Evolutionary conservation across 176 grass and related monocot genomes (phyloP).

Genomic region (Zea mays): DNA sequence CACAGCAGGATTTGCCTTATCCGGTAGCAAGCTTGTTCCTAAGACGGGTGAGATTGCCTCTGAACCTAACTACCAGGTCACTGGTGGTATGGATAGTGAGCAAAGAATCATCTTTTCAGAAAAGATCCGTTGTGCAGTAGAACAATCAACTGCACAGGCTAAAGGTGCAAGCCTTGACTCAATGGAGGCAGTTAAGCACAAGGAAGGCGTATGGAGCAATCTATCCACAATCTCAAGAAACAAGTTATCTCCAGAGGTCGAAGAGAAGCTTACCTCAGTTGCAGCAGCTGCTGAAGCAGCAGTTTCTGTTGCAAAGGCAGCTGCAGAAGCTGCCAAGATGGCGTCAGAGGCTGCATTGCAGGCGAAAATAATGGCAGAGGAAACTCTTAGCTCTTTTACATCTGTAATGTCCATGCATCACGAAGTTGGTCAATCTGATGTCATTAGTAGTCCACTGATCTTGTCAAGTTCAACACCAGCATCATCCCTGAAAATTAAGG

Average conservation of each 20-base stretch:
- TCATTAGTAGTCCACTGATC: conserved; percentile 19
- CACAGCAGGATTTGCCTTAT: conserved; percentile 47
- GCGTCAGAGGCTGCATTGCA: conserved; percentile 78
- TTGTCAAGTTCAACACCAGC: conserved; percentile 36
- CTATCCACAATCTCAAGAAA: conserved; percentile 50
- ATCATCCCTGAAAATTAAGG: conserved; percentile 56
- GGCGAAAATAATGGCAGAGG: conserved; percentile 94
- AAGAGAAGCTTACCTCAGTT: conserved; percentile 82
- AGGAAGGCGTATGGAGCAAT: conserved; percentile 75
- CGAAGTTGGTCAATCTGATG: conserved; percentile 38
- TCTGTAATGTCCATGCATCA: conserved; percentile 29
- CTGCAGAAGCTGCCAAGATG: conserved; percentile 92
- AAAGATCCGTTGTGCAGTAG: conserved; percentile 58
- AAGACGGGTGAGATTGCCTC: conserved; percentile 49
- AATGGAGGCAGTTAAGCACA: conserved; percentile 58
- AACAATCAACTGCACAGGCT: conserved; percentile 68
- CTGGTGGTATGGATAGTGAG: conserved; percentile 39
- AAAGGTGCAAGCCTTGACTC: conserved; percentile 62
- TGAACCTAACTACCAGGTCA: conserved; percentile 50
- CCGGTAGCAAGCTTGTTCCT: conserved; percentile 49
- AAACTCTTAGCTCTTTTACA: conserved; percentile 49
- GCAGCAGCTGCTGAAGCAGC: conserved; percentile 83
- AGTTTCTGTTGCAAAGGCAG: conserved; percentile 85
- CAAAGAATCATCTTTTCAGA: conserved; percentile 58
- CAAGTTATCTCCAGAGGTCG: conserved; percentile 64